Percentiles rank a stretch among this genome's conserved stretches.
Evolutionary conservation across 495 filamentous ascomycete genomes (phyloP).

Genomic region (Penicillium simplicissimum): DNA sequence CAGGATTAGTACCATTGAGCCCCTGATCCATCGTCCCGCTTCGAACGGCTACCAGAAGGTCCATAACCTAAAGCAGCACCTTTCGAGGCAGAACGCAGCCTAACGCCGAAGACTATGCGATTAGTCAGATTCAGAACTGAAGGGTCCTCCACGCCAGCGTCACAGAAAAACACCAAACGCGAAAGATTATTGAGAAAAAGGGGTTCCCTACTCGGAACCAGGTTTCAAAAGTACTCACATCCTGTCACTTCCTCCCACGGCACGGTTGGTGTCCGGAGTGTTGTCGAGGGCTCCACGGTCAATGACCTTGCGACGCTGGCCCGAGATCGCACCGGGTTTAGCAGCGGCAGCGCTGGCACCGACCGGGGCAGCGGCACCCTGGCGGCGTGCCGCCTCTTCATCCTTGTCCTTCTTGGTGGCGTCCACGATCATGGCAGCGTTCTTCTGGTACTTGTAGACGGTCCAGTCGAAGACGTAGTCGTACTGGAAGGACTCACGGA

Average conservation of each 20-base stretch:
- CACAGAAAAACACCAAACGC: conserved; percentile 80
- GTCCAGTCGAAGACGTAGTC: conserved; percentile 99
- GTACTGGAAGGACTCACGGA: conserved; percentile 99
- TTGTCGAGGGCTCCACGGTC: conserved; percentile 74
- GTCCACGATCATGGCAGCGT: conserved; percentile 85
- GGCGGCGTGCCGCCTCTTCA: conserved; percentile 67
- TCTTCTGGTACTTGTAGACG: conserved; percentile 99
- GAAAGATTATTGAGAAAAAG: conserved; percentile 56
- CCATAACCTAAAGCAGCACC: conserved; percentile 70
- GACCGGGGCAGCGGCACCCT: conserved; percentile 59
- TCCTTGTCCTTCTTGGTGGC: conserved; percentile 74
- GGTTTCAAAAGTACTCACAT: conserved; percentile 89
- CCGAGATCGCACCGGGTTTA: conserved; percentile 71
- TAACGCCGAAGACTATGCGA: conserved; percentile 86
- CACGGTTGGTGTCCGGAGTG: conserved; percentile 81
- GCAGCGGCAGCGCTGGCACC: conserved; percentile 58
- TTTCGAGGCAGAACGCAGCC: conserved; percentile 93
- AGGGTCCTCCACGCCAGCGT: conserved; percentile 73
- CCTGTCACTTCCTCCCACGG: conserved; percentile 90
- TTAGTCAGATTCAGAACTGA: conserved; percentile 78
- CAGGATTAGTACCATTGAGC: conserved; percentile 63
- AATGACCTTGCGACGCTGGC: conserved; percentile 82
- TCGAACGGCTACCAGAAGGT: conserved; percentile 71
- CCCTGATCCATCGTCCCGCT: conserved; percentile 67
- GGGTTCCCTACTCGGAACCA: conserved; percentile 92